Evolutionary conservation across 106 monocot genomes (phyloP).

Genomic region (Iris macrosiphon): DNA sequence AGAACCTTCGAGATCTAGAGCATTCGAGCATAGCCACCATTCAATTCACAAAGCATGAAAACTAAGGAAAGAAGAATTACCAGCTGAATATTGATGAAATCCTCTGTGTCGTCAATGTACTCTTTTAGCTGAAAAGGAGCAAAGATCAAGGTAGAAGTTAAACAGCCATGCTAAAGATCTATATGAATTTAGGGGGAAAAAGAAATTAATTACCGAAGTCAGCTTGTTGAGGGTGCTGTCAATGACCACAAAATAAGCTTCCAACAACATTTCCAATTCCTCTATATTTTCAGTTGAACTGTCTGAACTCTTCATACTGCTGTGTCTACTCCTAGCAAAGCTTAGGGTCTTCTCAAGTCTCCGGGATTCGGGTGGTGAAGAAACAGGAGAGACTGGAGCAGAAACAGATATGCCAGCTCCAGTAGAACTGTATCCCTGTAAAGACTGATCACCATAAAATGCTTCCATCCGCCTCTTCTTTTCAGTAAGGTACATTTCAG

Average conservation of each 20-base stretch:
- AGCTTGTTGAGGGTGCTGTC: conserved; percentile 77
- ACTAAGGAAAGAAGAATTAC: conserved; percentile 13
- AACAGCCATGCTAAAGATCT: background rate
- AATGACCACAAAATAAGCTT: conserved; percentile 86
- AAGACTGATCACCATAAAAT: conserved; percentile 40
- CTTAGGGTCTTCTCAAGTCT: conserved; percentile 52
- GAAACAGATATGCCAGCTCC: conserved; percentile 32
- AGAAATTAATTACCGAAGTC: conserved; percentile 30
- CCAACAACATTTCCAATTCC: conserved; percentile 88
- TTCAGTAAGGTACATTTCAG: conserved; percentile 86
- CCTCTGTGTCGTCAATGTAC: conserved; percentile 67
- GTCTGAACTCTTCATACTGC: conserved; percentile 57
- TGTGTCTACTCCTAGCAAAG: conserved; percentile 61
- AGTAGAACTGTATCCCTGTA: conserved; percentile 19
- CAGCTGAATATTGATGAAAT: conserved; percentile 65
- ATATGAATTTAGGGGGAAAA: background rate
- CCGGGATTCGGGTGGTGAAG: conserved; percentile 47
- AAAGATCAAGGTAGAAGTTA: background rate
- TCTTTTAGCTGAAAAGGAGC: conserved; percentile 44
- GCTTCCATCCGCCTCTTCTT: conserved; percentile 67
- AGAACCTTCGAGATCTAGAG: too few species aligned
- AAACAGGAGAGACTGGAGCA: conserved; percentile 50
- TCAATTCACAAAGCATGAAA: too few species aligned
- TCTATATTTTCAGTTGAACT: conserved; percentile 47
- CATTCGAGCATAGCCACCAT: too few species aligned